A percentile compares a stretch with the other conserved stretches of the same genome.
phyloP scores from a whole-genome alignment of 2,329 filamentous ascomycete genomes.

The Triangularia setosa region DNA sequence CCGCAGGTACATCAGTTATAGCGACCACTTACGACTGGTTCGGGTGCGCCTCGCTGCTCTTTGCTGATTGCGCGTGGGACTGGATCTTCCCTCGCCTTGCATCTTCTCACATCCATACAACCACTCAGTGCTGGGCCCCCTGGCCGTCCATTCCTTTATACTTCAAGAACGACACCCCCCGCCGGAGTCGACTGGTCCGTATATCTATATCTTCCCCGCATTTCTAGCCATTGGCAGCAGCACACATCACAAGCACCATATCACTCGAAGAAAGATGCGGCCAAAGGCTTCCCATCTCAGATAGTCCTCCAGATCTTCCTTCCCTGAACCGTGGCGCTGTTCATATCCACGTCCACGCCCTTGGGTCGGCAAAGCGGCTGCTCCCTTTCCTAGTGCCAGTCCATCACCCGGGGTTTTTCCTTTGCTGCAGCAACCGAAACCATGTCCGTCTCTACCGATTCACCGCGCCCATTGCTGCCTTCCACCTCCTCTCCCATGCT shows the following conservation, averaged over 20 bases:
- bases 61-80: conserved; percentile 27
- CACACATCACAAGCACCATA: conserved; percentile 15
- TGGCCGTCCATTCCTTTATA: conserved; percentile 19
- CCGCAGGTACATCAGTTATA: conserved; percentile 13
- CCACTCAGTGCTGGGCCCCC: conserved; percentile 12
- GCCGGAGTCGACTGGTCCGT: conserved; percentile 21
- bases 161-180: conserved; percentile 18
- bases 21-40: conserved; percentile 20
- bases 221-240: conserved; percentile 15
- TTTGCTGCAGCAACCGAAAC: conserved; percentile 1
- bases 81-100: conserved; percentile 26
- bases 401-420: not conserved
- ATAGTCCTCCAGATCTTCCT: conserved; percentile 22
- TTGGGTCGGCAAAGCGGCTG: conserved; percentile 14
- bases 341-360: conserved; percentile 15
- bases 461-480: conserved; percentile 22
- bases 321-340: conserved; percentile 12
- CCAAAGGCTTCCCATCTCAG: conserved; percentile 23
- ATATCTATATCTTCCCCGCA: conserved; percentile 27
- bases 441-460: conserved; percentile 18
- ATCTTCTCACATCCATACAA: conserved; percentile 11
- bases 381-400: not conserved
- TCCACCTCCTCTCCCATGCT: conserved; percentile 38
- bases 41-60: conserved; percentile 22
- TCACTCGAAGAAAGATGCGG: conserved; percentile 29